Evolutionary conservation across 2,329 filamentous ascomycete genomes (phyloP).

Genomic region (Paraphaeosphaeria sporulosa): DNA sequence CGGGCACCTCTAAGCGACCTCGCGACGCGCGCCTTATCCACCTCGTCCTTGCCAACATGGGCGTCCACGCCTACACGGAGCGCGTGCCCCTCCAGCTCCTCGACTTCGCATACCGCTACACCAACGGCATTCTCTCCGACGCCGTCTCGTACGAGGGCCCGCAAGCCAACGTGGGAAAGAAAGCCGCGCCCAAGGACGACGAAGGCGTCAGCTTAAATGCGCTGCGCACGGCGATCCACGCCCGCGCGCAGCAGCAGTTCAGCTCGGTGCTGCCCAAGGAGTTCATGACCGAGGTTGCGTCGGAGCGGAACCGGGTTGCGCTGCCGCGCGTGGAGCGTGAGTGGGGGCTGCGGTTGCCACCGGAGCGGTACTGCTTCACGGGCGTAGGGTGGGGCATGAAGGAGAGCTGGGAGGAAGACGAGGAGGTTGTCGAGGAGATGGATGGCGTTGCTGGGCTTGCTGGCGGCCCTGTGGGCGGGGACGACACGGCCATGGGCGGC

Average conservation of each 20-base stretch:
- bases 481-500: slow-evolving; percentile 40
- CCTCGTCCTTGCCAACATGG: slow-evolving; percentile 78
- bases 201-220: slow-evolving; percentile 69
- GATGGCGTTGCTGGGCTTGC: slow-evolving; percentile 46
- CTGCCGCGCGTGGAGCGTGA: slow-evolving; percentile 58
- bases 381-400: slow-evolving; percentile 44
- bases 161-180: slow-evolving; percentile 30
- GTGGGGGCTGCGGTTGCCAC: slow-evolving; percentile 66
- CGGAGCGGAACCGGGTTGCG: slow-evolving; percentile 55
- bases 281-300: slow-evolving; percentile 75
- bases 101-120: slow-evolving; percentile 87
- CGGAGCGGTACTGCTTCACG: slow-evolving; percentile 63
- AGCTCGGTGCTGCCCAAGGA: slow-evolving; percentile 72
- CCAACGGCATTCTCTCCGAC: slow-evolving; percentile 73
- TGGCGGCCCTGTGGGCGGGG: slow-evolving; percentile 40
- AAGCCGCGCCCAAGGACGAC: slow-evolving; percentile 45
- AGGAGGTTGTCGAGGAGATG: slow-evolving; percentile 75
- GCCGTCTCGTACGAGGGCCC: slow-evolving; percentile 51
- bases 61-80: slow-evolving; percentile 80
- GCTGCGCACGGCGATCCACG: slow-evolving; percentile 75
- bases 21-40: slow-evolving; percentile 83
- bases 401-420: slow-evolving; percentile 71
- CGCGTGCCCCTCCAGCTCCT: slow-evolving; percentile 83
- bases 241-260: slow-evolving; percentile 74
- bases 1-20: slow-evolving; percentile 60